phyloP scores from a whole-genome alignment of 2,329 filamentous ascomycete genomes.

The Emydomyces testavorans region DNA sequence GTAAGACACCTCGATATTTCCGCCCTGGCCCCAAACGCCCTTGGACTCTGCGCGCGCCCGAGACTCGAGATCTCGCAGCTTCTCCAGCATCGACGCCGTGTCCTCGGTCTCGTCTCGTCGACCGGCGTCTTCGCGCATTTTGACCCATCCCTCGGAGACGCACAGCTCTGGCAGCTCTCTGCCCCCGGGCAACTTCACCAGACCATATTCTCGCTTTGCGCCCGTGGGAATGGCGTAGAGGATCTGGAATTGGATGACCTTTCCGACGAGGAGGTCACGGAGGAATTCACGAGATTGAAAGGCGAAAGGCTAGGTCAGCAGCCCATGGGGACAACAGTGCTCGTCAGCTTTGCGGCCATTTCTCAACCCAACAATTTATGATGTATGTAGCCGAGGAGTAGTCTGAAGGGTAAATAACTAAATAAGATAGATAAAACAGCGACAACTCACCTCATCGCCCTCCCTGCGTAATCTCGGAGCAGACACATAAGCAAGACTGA shows the following conservation, averaged over 20 bases:
- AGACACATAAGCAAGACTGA: conserved; percentile 86
- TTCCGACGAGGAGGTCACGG: conserved; percentile 71
- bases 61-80: conserved; percentile 63
- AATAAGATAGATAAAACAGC: background rate
- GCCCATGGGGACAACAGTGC: background rate
- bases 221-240: conserved; percentile 76
- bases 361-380: background rate
- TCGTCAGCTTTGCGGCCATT: background rate
- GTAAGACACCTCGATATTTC: conserved; percentile 62
- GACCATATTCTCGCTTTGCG: conserved; percentile 73
- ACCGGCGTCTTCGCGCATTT: conserved; percentile 86
- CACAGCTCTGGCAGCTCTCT: conserved; percentile 67
- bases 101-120: conserved; percentile 74
- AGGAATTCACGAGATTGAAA: conserved; percentile 94
- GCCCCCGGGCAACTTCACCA: conserved; percentile 64
- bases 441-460: conserved; percentile 59
- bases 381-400: no score
- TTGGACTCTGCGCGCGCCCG: conserved; percentile 67
- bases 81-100: conserved; percentile 57
- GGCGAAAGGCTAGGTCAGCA: conserved; percentile 57
- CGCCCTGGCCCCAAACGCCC: conserved; percentile 65
- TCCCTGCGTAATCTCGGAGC: conserved; percentile 79
- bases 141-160: conserved; percentile 81
- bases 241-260: conserved; percentile 71
- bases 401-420: background rate